Base-by-base conservation (phyloP, 768 basidiomycete species). In the Boletellus emodensis region DNA sequence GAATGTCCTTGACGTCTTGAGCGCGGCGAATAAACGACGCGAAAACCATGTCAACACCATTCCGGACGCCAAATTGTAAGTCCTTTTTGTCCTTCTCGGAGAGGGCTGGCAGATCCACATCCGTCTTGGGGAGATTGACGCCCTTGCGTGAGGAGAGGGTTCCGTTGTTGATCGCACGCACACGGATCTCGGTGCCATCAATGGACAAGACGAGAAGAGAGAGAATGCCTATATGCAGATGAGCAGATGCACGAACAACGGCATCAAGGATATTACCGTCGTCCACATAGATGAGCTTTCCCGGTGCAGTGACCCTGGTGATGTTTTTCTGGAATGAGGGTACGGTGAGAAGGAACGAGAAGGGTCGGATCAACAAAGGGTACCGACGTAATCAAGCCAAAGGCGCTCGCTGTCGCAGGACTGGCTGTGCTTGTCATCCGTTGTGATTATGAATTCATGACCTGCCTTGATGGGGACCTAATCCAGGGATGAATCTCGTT, bases 41-140 rank as follows among this genome's bases (percentile, higher is more conserved):
- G 67, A 99, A 99, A 63, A 99, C 72, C 94, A 99, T 98, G 78
- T 99, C 96, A 56, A 99, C 94, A 54, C 86, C 86, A 71, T 99
- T 98, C 80, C 84, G 87, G 65, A 96, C 95, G 71, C 96, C 96
- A 56, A 98, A 99, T 55, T 77, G 69, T 52, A 99, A 72, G 66
- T 98, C 96, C 57, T 83, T 84, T 79, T 96, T 97, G 82, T 99
- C 96, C 80, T 99, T 98, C 49, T 92, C 90, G 51, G 94, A 96
- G 38, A 99, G 83, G 45, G 96, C 91, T 46, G 96, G 96, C 46
- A 99, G 85, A 72, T 99, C 96, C 62, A 99, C 96, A 12, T 86
- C 80, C 55, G 96, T 98, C 74, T 97, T 96, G 61, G 96, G 96
- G 49, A 99, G 84, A 73, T 99, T 99, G 75, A 98, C 96, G 66